Base-by-base conservation (phyloP, 1,284 basidiomycete genomes). In the Coriolopsis trogii region DNA sequence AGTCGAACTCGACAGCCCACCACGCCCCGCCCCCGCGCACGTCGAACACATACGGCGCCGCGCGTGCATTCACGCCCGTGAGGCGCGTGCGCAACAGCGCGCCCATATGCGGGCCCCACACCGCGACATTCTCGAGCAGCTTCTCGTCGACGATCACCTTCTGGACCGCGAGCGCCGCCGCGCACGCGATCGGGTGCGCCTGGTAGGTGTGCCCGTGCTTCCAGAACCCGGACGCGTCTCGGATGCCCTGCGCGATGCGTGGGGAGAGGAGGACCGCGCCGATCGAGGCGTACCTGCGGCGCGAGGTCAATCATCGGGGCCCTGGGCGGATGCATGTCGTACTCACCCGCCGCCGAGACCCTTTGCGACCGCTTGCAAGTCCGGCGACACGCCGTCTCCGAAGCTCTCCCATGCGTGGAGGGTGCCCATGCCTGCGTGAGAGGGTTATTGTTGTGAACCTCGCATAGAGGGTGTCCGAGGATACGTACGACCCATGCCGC, bases 131-230 rank as follows among this genome's bases (percentile, higher is more conserved):
- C 55, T 78, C 78, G 28, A 93, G 77, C 9, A 94, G 76, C 51
- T 87, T 78, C 56, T 91, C 87, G 4, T 77, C 69, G 51, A 73
- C 70, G 49, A 94, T 84, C 39, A 89, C 85, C 39, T 81, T 74
- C 63, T 92, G 87, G 29, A 94, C 91, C 0, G 89, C 91, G 25
- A 93, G 75, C 7, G 90, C 78, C 10, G 89, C 90, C 0, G 87
- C 87, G 58, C 87, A 91, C 3, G 87, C 79, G 41, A 90, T 65
- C 1, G 89, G 89, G 65, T 89, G 82, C 5, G 80, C 82, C 84
- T 89, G 63, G 38, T 91, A 95, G 0, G 92, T 94, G 67, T 93
- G 91, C 0, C 91, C 92, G 65, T 93, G 91, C 65, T 88, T 88
- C 79, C 85, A 84, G 56, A 86, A 72, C 24, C 88, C 90, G 6